phyloP scores from a whole-genome alignment of 768 basidiomycete genomes.

The Tubosaeta sp. region DNA sequence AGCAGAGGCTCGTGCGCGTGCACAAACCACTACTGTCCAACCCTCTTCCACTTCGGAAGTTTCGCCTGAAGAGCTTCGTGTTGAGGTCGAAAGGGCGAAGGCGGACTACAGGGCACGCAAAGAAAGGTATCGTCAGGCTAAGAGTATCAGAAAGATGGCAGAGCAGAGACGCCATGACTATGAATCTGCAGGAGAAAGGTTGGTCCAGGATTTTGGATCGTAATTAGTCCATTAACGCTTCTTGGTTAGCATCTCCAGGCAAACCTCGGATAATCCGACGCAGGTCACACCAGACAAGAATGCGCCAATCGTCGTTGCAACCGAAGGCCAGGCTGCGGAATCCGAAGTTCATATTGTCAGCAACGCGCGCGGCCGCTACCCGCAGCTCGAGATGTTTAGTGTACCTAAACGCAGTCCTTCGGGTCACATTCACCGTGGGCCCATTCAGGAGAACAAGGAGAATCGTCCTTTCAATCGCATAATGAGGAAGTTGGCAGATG shows the following conservation, averaged over 20 bases:
- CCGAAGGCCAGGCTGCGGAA: constrained; percentile 13
- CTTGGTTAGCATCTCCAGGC: constrained; percentile 23
- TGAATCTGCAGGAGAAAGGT: constrained; percentile 27
- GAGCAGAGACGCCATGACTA: constrained; percentile 24
- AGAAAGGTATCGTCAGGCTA: constrained; percentile 59
- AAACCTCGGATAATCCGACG: constrained; percentile 18
- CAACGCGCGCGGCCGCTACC: constrained; percentile 56
- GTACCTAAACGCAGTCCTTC: constrained; percentile 44
- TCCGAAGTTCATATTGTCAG: constrained; percentile 50
- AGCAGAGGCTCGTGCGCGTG: constrained; percentile 12
- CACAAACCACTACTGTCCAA: not conserved
- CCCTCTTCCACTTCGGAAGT: not conserved
- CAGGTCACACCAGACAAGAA: constrained; percentile 4
- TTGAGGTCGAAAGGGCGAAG: constrained; percentile 62
- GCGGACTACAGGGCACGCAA: constrained; percentile 64
- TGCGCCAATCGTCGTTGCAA: not conserved
- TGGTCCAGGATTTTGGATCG: not conserved
- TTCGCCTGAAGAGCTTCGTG: constrained; percentile 26
- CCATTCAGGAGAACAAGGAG: constrained; percentile 18
- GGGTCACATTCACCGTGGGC: constrained; percentile 23
- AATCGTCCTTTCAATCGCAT: constrained; percentile 48
- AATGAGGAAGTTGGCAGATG: constrained; percentile 57
- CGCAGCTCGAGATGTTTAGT: constrained; percentile 60
- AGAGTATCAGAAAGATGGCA: constrained; percentile 44
- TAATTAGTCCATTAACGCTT: constrained; percentile 5